These are phyloP conservation scores for Phytophthora megakarya DNA, from an alignment of 352 stramenopile genomes.

Conservation along the genomic window DNA sequence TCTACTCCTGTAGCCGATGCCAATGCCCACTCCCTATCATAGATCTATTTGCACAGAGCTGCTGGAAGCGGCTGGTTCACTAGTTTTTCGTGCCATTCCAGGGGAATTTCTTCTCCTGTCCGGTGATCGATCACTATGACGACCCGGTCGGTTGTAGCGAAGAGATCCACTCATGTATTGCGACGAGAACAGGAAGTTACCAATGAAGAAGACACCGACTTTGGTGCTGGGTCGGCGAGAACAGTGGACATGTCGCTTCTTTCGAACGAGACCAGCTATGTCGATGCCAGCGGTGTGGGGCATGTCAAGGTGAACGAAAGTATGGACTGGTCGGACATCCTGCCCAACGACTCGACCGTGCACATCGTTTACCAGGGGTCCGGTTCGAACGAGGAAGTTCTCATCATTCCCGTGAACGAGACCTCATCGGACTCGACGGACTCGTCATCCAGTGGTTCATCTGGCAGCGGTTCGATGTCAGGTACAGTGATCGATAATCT, in stretches of 20 bases:
- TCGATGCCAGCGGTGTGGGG: constrained; percentile 33
- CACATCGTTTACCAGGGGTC: constrained; percentile 49
- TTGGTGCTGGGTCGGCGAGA: constrained; percentile 1
- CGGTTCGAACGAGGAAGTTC: constrained; percentile 37
- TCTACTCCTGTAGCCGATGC: constrained; percentile 27
- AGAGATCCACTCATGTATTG: background rate
- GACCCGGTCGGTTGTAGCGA: background rate
- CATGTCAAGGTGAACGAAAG: constrained; percentile 41
- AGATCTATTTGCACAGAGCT: constrained; percentile 15
- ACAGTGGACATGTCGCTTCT: constrained; percentile 41
- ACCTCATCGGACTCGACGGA: constrained; percentile 9
- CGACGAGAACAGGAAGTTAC: constrained; percentile 18
- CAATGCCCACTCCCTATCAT: constrained; percentile 20
- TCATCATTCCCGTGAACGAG: constrained; percentile 38
- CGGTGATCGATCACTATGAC: constrained; percentile 23
- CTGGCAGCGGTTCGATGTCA: constrained; percentile 21
- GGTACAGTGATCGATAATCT: constrained; percentile 21
- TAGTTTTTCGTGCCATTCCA: constrained; percentile 1
- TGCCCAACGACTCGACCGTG: constrained; percentile 48
- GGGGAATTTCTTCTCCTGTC: background rate
- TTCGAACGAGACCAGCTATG: constrained; percentile 34
- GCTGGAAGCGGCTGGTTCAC: constrained; percentile 10
- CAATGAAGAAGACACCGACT: constrained; percentile 10
- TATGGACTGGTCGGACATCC: constrained; percentile 41
- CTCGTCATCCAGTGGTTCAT: constrained; percentile 21